A percentile compares a stretch with the other conserved stretches of the same genome.
These are phyloP conservation scores for Gaultheria prostrata DNA, from an alignment of 148 eudicot genomes.

Conservation along the genomic window DNA sequence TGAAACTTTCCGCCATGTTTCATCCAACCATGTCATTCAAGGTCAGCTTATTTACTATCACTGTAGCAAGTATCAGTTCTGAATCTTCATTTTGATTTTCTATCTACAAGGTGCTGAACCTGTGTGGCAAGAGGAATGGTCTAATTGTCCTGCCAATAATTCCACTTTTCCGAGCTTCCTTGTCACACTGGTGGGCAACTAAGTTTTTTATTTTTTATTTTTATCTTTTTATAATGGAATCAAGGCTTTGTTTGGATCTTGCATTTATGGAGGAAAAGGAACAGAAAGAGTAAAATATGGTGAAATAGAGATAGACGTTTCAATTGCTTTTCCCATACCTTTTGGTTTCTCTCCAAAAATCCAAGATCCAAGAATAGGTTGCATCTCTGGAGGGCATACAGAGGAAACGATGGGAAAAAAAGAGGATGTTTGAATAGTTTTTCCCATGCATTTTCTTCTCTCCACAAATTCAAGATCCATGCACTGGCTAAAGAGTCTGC, in stretches of 20 bases:
- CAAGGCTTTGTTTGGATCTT: neutral
- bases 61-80: neutral
- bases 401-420: neutral
- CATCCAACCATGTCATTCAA: conserved; percentile 20
- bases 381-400: neutral
- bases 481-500: neutral
- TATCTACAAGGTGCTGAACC: neutral
- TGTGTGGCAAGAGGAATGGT: conserved; percentile 2
- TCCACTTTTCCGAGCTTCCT: neutral
- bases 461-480: neutral
- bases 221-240: neutral
- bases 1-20: neutral
- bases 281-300: neutral
- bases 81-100: neutral
- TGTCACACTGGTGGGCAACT: conserved; percentile 1
- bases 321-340: too few relatives aligned
- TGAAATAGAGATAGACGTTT: too few relatives aligned
- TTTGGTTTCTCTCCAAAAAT: too few relatives aligned
- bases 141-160: neutral
- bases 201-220: neutral
- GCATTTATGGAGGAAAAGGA: neutral
- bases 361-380: neutral
- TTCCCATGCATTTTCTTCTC: neutral
- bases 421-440: neutral
- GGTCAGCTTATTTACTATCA: conserved; percentile 29